phyloP scores from a whole-genome alignment of 2,329 filamentous ascomycete species.

The Amphichorda felina region DNA sequence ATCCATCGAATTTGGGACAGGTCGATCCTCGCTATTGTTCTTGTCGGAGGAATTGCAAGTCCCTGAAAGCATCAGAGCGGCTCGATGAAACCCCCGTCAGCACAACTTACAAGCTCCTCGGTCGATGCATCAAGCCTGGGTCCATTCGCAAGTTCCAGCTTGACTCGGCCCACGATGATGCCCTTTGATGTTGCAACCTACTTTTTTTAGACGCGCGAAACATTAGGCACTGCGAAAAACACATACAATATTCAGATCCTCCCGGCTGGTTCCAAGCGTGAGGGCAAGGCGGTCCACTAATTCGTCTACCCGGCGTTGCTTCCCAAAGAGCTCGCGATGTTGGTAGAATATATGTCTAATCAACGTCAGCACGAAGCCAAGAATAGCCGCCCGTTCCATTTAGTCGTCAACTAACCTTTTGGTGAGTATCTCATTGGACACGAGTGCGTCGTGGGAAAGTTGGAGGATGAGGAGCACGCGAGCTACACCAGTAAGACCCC shows the following conservation, averaged over 20 bases:
- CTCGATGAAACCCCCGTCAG: background rate
- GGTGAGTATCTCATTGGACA: constrained; percentile 41
- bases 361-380: background rate
- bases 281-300: constrained; percentile 65
- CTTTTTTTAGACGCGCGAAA: constrained; percentile 6
- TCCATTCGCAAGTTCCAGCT: constrained; percentile 31
- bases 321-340: constrained; percentile 58
- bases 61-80: constrained; percentile 30
- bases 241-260: constrained; percentile 58
- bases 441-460: constrained; percentile 45
- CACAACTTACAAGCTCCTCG: constrained; percentile 14
- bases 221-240: background rate
- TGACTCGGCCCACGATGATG: constrained; percentile 48
- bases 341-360: constrained; percentile 70
- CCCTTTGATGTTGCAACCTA: constrained; percentile 67
- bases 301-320: constrained; percentile 55
- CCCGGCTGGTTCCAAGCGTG: constrained; percentile 52
- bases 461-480: constrained; percentile 47
- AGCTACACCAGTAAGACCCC: constrained; percentile 23
- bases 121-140: constrained; percentile 19
- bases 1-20: constrained; percentile 47
- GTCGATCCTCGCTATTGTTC: constrained; percentile 35
- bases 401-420: constrained; percentile 45
- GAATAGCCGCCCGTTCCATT: background rate
- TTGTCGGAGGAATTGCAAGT: constrained; percentile 43